Percentiles rank a stretch among this genome's conserved stretches.
These are phyloP conservation scores for Didymella pomorum DNA, from an alignment of 2,329 filamentous ascomycete genomes.

Conservation along the genomic window DNA sequence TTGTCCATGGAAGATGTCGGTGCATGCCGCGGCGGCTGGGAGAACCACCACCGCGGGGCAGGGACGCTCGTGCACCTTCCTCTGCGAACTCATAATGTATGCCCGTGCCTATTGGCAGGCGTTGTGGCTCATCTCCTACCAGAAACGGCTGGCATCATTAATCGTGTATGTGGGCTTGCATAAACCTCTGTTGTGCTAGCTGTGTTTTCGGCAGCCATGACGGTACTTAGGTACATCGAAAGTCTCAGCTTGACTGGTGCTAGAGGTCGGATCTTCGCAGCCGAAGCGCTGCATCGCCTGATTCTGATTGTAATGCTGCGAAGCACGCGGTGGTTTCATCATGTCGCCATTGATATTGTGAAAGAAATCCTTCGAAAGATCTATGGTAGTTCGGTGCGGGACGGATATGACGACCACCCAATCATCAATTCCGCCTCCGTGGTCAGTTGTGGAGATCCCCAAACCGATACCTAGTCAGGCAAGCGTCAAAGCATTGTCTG, in stretches of 20 bases:
- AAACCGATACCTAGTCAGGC: background rate
- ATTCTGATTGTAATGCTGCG: background rate
- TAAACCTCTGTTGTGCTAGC: background rate
- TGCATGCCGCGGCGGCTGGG: background rate
- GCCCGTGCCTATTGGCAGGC: background rate
- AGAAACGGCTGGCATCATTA: background rate
- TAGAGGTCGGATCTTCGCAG: background rate
- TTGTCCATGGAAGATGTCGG: background rate
- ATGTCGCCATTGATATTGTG: background rate
- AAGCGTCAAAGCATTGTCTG: background rate
- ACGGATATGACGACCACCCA: background rate
- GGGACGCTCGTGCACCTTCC: background rate
- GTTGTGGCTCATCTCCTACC: constrained; percentile 1
- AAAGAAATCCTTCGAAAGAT: background rate
- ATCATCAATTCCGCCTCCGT: background rate
- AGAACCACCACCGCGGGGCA: background rate
- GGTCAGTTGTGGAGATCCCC: background rate
- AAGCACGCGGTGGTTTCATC: constrained; percentile 1
- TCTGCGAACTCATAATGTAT: background rate
- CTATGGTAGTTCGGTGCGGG: background rate
- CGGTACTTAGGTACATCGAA: background rate
- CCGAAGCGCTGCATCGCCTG: background rate
- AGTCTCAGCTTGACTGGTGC: background rate
- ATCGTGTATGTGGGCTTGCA: background rate
- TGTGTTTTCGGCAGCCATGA: background rate